Evolutionary conservation across 2,329 filamentous ascomycete species (phyloP).

Genomic region (Huntiella bhutanensis): DNA sequence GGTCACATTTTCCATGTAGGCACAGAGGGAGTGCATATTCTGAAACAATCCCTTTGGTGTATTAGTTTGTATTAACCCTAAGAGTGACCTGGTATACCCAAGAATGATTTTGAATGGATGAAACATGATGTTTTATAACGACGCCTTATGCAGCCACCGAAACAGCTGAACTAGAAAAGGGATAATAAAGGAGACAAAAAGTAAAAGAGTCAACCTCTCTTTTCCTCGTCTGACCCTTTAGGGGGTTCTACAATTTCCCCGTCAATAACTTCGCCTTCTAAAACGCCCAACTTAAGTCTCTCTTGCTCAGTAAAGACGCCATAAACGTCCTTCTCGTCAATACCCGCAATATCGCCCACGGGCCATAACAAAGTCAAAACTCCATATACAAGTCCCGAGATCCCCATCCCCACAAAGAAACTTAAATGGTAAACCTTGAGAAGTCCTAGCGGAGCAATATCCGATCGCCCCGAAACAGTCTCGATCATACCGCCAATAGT

Average conservation of each 20-base stretch:
- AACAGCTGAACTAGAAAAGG: too few species aligned
- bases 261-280: conserved; percentile 13
- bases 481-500: conserved; percentile 16
- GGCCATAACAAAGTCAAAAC: conserved; percentile 22
- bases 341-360: conserved; percentile 21
- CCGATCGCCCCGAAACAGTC: conserved; percentile 11
- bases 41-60: too few species aligned
- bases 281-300: conserved; percentile 22
- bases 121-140: too few species aligned
- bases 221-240: conserved; percentile 2
- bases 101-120: too few species aligned
- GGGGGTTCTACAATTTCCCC: not conserved
- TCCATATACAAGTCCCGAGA: conserved; percentile 12
- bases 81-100: too few species aligned
- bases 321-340: conserved; percentile 25
- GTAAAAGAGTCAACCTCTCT: not conserved
- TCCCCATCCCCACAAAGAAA: conserved; percentile 12
- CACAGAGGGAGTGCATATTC: too few species aligned
- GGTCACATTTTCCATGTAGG: too few species aligned
- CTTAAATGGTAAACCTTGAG: conserved; percentile 11
- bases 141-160: too few species aligned
- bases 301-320: conserved; percentile 26
- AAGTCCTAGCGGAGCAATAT: conserved; percentile 10
- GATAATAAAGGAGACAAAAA: too few species aligned
- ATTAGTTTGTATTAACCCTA: too few species aligned